Percentiles rank a stretch among this genome's conserved stretches.
phyloP scores from a whole-genome alignment of 768 basidiomycete genomes.

The Boletus patriciae region DNA sequence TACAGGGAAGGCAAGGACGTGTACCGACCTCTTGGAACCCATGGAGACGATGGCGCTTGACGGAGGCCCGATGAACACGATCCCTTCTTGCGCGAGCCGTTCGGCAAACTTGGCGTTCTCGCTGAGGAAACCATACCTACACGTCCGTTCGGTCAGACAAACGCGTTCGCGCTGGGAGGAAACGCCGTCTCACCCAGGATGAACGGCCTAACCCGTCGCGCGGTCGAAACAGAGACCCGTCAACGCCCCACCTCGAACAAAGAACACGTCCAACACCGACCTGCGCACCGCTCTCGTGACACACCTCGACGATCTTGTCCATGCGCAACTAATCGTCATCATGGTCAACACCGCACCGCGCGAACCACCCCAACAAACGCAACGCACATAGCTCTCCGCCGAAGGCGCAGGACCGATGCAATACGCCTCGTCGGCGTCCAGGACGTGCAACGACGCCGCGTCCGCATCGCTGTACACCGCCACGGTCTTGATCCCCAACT shows the following conservation, averaged over 20 bases:
- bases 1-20: too few species aligned
- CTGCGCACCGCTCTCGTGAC: conserved; percentile 80
- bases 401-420: conserved; percentile 92
- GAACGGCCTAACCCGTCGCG: conserved; percentile 63
- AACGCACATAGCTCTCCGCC: conserved; percentile 81
- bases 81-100: conserved; percentile 68
- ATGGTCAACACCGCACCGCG: too few species aligned
- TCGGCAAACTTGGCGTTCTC: conserved; percentile 86
- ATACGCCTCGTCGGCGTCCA: conserved; percentile 87
- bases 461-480: conserved; percentile 93
- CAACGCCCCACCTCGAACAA: background rate
- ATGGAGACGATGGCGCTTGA: conserved; percentile 85
- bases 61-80: conserved; percentile 91
- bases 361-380: too few species aligned
- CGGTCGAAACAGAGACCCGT: background rate
- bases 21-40: conserved; percentile 86
- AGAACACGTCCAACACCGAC: conserved; percentile 40
- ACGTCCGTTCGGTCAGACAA: background rate
- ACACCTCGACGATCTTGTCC: conserved; percentile 87
- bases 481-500: conserved; percentile 87
- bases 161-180: background rate
- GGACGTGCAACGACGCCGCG: conserved; percentile 75
- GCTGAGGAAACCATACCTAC: conserved; percentile 85
- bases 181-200: conserved; percentile 67
- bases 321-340: conserved; percentile 84